These are phyloP conservation scores for Karstenula rhodostoma DNA, from an alignment of 2,329 filamentous ascomycete species.

Conservation along the genomic window DNA sequence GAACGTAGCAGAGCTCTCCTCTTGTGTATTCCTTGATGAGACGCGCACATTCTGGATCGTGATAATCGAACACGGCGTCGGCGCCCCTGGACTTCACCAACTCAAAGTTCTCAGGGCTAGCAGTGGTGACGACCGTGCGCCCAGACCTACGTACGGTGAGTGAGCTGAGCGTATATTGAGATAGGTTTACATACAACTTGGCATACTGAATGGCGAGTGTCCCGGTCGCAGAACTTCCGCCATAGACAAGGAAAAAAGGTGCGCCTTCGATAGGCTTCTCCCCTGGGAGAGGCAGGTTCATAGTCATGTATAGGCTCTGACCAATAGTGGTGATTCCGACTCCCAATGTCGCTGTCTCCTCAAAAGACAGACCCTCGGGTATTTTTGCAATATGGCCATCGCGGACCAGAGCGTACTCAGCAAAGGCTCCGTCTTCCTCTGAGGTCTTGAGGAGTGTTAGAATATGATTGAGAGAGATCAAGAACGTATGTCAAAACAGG, in stretches of 20 bases:
- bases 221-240: slow-evolving; percentile 57
- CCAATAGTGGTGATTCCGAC: slow-evolving; percentile 58
- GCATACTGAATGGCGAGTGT: slow-evolving; percentile 57
- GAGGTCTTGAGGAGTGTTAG: slow-evolving; percentile 16
- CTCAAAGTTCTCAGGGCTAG: slow-evolving; percentile 6
- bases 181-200: slow-evolving; percentile 35
- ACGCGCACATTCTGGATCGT: neutral
- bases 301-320: slow-evolving; percentile 51
- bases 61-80: slow-evolving; percentile 4
- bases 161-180: neutral
- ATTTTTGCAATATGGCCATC: slow-evolving; percentile 56
- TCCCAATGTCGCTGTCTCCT: slow-evolving; percentile 58
- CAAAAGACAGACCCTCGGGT: slow-evolving; percentile 55
- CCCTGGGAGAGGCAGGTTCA: slow-evolving; percentile 47
- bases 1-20: neutral
- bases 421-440: slow-evolving; percentile 59
- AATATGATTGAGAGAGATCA: neutral
- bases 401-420: slow-evolving; percentile 59
- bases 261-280: slow-evolving; percentile 36
- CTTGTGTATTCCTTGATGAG: slow-evolving; percentile 4
- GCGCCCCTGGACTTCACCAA: slow-evolving; percentile 6
- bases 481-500: neutral
- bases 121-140: slow-evolving; percentile 1
- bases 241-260: slow-evolving; percentile 55
- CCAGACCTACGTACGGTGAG: slow-evolving; percentile 6